These are phyloP conservation scores for Penicillium verhagenii DNA, from an alignment of 495 filamentous ascomycete species.

Conservation along the genomic window DNA sequence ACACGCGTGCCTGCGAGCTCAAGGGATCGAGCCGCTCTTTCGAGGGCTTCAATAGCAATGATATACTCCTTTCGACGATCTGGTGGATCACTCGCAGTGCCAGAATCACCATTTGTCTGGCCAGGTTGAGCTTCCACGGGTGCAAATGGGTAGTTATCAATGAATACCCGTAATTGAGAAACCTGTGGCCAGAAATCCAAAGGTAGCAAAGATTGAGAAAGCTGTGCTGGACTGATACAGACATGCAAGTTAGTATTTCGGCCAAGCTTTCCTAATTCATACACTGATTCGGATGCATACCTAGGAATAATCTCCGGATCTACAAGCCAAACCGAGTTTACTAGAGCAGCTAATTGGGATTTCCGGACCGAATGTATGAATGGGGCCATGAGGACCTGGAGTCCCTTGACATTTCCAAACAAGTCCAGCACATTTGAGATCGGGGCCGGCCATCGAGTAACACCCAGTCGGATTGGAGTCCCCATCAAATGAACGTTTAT, in stretches of 20 bases:
- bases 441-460: conserved; percentile 18
- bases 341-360: conserved; percentile 20
- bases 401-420: conserved; percentile 18
- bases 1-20: conserved; percentile 22
- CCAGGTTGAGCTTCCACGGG: background rate
- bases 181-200: conserved; percentile 16
- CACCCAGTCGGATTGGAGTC: conserved; percentile 23
- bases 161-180: conserved; percentile 13
- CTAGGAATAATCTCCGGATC: conserved; percentile 17
- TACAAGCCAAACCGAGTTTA: conserved; percentile 17
- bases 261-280: background rate
- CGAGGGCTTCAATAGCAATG: conserved; percentile 7
- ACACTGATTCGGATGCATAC: background rate
- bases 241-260: background rate
- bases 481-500: conserved; percentile 37
- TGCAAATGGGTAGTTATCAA: conserved; percentile 20
- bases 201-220: conserved; percentile 21
- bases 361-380: conserved; percentile 16
- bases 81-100: background rate
- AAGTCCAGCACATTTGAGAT: conserved; percentile 21
- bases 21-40: conserved; percentile 12
- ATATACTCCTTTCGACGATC: conserved; percentile 20
- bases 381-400: conserved; percentile 23
- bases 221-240: conserved; percentile 1
- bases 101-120: background rate